Base-by-base conservation (phyloP, 2,329 filamentous ascomycete species). In the Pyrenochaeta sp. region DNA sequence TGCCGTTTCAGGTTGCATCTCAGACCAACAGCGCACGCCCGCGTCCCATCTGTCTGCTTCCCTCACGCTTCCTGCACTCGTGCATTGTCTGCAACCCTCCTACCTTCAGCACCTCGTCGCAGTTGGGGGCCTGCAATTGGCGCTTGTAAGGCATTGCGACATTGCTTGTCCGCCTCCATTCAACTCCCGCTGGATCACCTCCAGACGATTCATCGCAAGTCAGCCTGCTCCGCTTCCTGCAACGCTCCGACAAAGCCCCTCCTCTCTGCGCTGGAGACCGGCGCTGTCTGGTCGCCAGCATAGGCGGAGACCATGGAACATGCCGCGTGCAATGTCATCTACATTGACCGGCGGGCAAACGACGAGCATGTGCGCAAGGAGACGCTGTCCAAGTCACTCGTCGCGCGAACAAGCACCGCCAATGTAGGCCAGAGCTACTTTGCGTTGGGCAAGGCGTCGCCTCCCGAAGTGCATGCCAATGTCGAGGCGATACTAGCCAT, bases 281-380 rank as follows among this genome's bases (percentile, higher is more conserved):
- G 64, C 56, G 42, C 45, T 39, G 49, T 58, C 71, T 69, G 69
- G 67, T 71, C 69, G 63, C 68, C 66, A 60, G 59, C 54, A 58
- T 45, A 56, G 56, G 64, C 61, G 68, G 67, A 69, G 66, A 74
- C 60, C 46, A 79, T 79, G 77, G 75, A 78, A 52, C 75, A 77
- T 75, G 76, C 75, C 64, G 71, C 74, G 52, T 78, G 76, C 68
- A 77, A 78, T 66, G 71, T 79, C 45, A 75, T 79, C 54, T 79
- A 79, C 69, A 67, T 78, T 57, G 75, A 79, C 64, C 72, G 76
- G 44, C 73, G 76, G 48, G 75, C 75, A 54, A 71, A 75, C 58
- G 74, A 77, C 54, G 75, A 76, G 58, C 67, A 74, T 58, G 74
- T 77, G 36, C 68, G 68, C 36, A 68, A 69, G 50, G 73, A 76